Evolutionary conservation across 345 rosid species (phyloP).

Genomic region (Microthlaspi erraticum): DNA sequence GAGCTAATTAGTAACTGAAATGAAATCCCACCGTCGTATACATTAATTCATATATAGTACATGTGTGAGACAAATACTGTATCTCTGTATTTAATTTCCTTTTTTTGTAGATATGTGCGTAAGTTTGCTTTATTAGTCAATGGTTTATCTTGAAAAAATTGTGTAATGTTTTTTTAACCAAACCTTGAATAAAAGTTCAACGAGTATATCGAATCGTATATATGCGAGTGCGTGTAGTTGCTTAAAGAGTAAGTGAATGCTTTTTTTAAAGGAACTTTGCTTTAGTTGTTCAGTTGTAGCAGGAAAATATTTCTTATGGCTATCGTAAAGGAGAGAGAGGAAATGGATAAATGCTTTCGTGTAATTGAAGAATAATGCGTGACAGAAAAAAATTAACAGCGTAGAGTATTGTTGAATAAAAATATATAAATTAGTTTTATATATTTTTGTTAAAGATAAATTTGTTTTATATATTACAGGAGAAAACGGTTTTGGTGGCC

Average conservation of each 20-base stretch:
- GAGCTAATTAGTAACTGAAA: conserved; percentile 5
- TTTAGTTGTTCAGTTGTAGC: conserved; percentile 36
- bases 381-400: conserved; percentile 35
- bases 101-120: no score
- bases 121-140: background rate
- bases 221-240: conserved; percentile 39
- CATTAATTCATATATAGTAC: background rate
- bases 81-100: background rate
- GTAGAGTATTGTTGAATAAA: background rate
- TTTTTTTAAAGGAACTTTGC: conserved; percentile 35
- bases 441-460: no score
- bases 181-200: background rate
- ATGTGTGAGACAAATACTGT: background rate
- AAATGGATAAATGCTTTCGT: conserved; percentile 16
- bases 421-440: background rate
- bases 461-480: background rate
- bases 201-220: conserved; percentile 8
- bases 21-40: conserved; percentile 22
- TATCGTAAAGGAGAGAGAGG: background rate
- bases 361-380: conserved; percentile 40
- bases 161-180: background rate
- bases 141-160: background rate
- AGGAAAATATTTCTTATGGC: background rate
- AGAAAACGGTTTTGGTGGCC: conserved; percentile 3
- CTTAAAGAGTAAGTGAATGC: conserved; percentile 40